These are phyloP conservation scores for Colletotrichum sp. DNA, from an alignment of 2,329 filamentous ascomycete genomes.

Conservation along the genomic window DNA sequence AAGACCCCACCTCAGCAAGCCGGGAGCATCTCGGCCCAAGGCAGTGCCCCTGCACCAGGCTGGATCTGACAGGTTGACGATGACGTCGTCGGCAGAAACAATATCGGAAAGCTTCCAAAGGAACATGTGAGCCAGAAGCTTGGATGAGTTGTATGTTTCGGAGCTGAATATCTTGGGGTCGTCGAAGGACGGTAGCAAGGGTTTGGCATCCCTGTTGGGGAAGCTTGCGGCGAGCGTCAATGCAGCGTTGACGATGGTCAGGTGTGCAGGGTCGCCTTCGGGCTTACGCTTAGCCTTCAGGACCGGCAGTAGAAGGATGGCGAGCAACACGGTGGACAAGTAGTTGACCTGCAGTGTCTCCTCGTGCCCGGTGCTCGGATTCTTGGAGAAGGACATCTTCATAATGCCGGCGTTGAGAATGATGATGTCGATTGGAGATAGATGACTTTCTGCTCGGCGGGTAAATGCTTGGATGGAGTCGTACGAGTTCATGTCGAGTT, in stretches of 20 bases:
- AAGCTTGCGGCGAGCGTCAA: conserved; percentile 3
- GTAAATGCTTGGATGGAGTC: conserved; percentile 49
- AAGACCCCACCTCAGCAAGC: neutral
- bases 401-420: conserved; percentile 51
- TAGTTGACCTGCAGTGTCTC: conserved; percentile 45
- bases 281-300: conserved; percentile 29
- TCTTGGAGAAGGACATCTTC: conserved; percentile 24
- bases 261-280: neutral
- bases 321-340: conserved; percentile 38
- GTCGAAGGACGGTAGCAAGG: conserved; percentile 33
- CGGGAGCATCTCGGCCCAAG: conserved; percentile 35
- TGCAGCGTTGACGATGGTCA: conserved; percentile 35
- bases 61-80: conserved; percentile 54
- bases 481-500: conserved; percentile 53
- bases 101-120: conserved; percentile 38
- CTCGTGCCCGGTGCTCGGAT: conserved; percentile 41
- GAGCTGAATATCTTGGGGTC: conserved; percentile 26
- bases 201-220: neutral
- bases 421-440: conserved; percentile 45
- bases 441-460: conserved; percentile 35
- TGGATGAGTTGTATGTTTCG: conserved; percentile 29
- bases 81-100: conserved; percentile 42
- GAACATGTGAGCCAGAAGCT: conserved; percentile 39
- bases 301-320: conserved; percentile 35
- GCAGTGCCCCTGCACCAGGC: conserved; percentile 46